Evolutionary conservation across 225 moss, liverwort and hornwort species (phyloP), one percentile per base, ranked within the genome.

Genomic region (Sphagnum tenellum): DNA sequence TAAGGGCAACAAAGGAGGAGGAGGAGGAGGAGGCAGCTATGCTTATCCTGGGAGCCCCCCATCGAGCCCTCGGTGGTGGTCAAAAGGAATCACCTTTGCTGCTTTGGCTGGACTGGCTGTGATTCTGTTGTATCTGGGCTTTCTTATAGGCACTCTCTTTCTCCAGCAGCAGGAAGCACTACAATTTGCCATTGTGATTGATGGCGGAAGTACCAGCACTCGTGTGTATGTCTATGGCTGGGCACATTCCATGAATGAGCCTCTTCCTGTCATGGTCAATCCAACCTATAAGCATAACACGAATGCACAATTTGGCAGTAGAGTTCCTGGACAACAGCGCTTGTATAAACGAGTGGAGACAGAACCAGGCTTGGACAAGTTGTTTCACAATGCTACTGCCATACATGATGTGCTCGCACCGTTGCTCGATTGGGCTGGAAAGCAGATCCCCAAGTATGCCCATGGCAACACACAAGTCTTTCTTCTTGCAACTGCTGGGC

Each of bases 321-420:
- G 87, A 61, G 75, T 70, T 61, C 74, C 75, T 7, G 77, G 80
- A 64, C 83, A 85, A 74, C 89, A 91, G 54, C 82, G 96, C 13
- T 67, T 90, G 48, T 92, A 92, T 61, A 98, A 90, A 65, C 92
- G 96, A 48, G 90, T 98, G 79, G 96, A 98, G 76, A 98, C 96
- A 44, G 90, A 89, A 65, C 96, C 96, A 5, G 92, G 92, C 2
- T 67, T 98, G 55, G 90, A 98, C 68, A 92, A 98, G 61, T 76
- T 98, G 2, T 80, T 81, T 57, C 87, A 63, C 9, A 98, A 98
- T 62, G 79, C 71, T 61, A 78, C 85, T 1, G 96, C 92, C 59
- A 89, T 98, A 8, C 74, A 73, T 69, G n/a, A 65, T 48, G 92
- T 90, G 3, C 72, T 98, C 44, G 52, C 67, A 8, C 96, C 96